Conservation (phyloP, 208 protist species). For the Trypanosoma caninum region DNA sequence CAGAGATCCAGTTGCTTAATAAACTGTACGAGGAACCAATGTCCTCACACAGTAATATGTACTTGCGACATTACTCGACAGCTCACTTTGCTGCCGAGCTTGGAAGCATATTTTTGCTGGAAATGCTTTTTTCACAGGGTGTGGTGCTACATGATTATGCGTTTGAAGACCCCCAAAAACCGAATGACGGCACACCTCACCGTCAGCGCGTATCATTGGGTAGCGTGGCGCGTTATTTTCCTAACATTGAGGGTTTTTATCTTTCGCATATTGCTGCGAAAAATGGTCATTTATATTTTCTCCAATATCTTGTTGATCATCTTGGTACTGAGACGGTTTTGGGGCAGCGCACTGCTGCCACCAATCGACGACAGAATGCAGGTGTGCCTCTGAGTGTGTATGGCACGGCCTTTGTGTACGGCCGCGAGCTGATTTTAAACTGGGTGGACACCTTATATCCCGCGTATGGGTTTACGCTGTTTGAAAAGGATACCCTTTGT, state of each 20-base stretch:
- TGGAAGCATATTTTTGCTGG: conserved; percentile 24
- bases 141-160: conserved; percentile 1
- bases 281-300: conserved; percentile 26
- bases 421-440: conserved; percentile 33
- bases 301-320: conserved; percentile 19
- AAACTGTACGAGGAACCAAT: conserved; percentile 28
- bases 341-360: conserved; percentile 7
- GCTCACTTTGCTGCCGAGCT: conserved; percentile 56
- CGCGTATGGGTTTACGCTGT: background rate
- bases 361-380: background rate
- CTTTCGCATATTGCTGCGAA: conserved; percentile 35
- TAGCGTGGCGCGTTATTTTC: conserved; percentile 26
- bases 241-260: conserved; percentile 33
- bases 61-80: conserved; percentile 30
- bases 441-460: conserved; percentile 36
- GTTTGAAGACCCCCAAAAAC: background rate
- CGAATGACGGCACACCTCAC: background rate
- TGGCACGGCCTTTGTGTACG: conserved; percentile 32
- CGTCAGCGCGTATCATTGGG: conserved; percentile 18
- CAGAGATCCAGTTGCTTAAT: conserved; percentile 51
- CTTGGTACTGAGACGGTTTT: conserved; percentile 32
- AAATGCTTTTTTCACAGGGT: conserved; percentile 23
- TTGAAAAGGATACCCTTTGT: background rate
- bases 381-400: conserved; percentile 20
- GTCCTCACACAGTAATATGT: background rate